Conservation (phyloP, 2,329 filamentous ascomycete species). For the Tolypocladium sp. region DNA sequence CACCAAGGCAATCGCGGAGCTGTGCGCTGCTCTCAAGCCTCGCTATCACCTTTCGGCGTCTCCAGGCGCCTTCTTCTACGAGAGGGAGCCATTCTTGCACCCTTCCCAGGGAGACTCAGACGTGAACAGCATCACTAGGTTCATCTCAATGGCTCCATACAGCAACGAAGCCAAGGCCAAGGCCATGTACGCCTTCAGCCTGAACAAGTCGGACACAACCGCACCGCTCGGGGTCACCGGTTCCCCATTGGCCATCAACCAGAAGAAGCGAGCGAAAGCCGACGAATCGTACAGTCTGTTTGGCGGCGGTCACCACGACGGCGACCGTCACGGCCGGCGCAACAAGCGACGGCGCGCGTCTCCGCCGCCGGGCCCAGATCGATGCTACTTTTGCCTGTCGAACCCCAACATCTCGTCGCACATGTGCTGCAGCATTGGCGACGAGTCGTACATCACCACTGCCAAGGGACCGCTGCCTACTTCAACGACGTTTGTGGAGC, state of each 20-base stretch:
- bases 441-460: constrained; percentile 80
- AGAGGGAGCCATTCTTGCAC: constrained; percentile 89
- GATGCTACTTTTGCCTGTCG: constrained; percentile 93
- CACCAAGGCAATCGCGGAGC: constrained; percentile 64
- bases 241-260: constrained; percentile 56
- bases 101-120: constrained; percentile 36
- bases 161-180: constrained; percentile 72
- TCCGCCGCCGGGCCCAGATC: constrained; percentile 60
- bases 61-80: constrained; percentile 60
- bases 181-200: constrained; percentile 67
- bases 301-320: constrained; percentile 33
- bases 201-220: constrained; percentile 56
- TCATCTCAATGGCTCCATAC: constrained; percentile 78
- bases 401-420: constrained; percentile 78
- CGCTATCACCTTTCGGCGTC: constrained; percentile 80
- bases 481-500: constrained; percentile 52
- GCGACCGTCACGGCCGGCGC: constrained; percentile 31
- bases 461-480: constrained; percentile 84
- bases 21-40: constrained; percentile 75
- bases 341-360: constrained; percentile 36
- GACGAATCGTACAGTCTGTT: constrained; percentile 48
- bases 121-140: constrained; percentile 63
- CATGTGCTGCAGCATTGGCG: constrained; percentile 82
- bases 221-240: constrained; percentile 64
- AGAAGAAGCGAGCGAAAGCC: constrained; percentile 47